These are phyloP conservation scores for Colletotrichum sp. DNA, from an alignment of 2,329 filamentous ascomycete species.

Conservation along the genomic window DNA sequence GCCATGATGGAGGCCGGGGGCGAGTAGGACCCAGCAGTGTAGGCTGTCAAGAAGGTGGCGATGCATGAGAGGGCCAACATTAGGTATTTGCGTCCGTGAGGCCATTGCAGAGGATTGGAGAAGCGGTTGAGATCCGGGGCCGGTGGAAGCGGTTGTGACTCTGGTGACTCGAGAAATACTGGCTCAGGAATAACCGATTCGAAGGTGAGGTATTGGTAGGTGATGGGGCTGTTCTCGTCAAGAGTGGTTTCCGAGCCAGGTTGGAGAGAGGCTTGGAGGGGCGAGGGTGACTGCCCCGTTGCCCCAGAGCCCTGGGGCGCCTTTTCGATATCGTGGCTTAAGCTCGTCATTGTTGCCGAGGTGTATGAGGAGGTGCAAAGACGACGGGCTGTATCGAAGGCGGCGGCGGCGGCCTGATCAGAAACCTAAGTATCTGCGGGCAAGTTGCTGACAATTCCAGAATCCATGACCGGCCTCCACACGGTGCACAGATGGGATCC, in stretches of 20 bases:
- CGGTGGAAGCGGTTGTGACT: slow-evolving; percentile 50
- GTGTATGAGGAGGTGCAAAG: background rate
- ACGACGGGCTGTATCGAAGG: background rate
- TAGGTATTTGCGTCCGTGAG: slow-evolving; percentile 69
- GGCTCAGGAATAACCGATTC: slow-evolving; percentile 38
- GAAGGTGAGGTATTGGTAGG: slow-evolving; percentile 47
- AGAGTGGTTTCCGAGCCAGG: background rate
- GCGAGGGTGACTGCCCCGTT: background rate
- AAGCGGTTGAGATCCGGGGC: slow-evolving; percentile 72
- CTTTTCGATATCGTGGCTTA: slow-evolving; percentile 4
- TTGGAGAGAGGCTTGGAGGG: background rate
- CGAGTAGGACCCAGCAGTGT: slow-evolving; percentile 81
- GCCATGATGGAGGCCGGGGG: slow-evolving; percentile 71
- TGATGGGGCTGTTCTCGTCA: slow-evolving; percentile 31
- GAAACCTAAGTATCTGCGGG: background rate
- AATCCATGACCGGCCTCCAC: background rate
- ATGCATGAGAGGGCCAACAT: slow-evolving; percentile 77
- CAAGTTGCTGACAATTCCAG: background rate
- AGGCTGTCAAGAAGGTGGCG: slow-evolving; percentile 80
- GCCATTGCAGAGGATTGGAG: slow-evolving; percentile 77
- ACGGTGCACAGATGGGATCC: background rate
- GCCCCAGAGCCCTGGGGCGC: background rate
- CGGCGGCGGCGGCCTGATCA: background rate
- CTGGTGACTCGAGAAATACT: background rate
- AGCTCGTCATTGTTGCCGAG: background rate